A percentile compares a stretch with the other conserved stretches of the same genome.
Conservation (phyloP, 73 alveolate genomes). For the Paramecium biaurelia region DNA sequence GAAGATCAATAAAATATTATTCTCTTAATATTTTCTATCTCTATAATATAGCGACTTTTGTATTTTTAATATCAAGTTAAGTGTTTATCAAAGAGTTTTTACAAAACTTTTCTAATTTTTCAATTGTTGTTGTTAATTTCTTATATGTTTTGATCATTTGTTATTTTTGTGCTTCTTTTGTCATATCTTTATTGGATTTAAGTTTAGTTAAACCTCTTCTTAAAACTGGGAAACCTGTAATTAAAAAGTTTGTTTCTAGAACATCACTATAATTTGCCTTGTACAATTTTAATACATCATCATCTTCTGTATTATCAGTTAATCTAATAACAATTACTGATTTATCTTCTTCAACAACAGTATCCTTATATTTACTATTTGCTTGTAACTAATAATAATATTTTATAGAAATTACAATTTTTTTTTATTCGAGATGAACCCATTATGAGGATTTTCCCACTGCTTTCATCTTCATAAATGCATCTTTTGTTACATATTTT, state of each 20-base stretch:
- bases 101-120: constrained; percentile 43
- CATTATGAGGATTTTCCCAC: not conserved
- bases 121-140: not conserved
- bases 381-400: not conserved
- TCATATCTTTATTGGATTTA: not conserved
- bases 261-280: constrained; percentile 60
- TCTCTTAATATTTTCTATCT: constrained; percentile 55
- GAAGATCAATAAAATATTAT: constrained; percentile 56
- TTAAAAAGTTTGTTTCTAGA: constrained; percentile 52
- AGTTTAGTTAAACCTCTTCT: constrained; percentile 10
- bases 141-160: not conserved
- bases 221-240: constrained; percentile 58
- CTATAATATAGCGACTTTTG: constrained; percentile 14
- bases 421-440: constrained; percentile 28
- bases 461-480: constrained; percentile 5
- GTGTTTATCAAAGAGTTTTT: constrained; percentile 38
- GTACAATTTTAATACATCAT: constrained; percentile 54
- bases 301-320: constrained; percentile 59
- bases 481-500: constrained; percentile 38
- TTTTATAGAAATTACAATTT: not conserved
- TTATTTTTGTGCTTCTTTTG: not conserved
- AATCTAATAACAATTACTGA: constrained; percentile 44
- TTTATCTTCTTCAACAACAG: constrained; percentile 57
- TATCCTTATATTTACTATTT: not conserved
- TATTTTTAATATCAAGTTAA: constrained; percentile 37